Evolutionary conservation across 305 asterid species (phyloP).

Genomic region (Stenogyne calaminthoides): DNA sequence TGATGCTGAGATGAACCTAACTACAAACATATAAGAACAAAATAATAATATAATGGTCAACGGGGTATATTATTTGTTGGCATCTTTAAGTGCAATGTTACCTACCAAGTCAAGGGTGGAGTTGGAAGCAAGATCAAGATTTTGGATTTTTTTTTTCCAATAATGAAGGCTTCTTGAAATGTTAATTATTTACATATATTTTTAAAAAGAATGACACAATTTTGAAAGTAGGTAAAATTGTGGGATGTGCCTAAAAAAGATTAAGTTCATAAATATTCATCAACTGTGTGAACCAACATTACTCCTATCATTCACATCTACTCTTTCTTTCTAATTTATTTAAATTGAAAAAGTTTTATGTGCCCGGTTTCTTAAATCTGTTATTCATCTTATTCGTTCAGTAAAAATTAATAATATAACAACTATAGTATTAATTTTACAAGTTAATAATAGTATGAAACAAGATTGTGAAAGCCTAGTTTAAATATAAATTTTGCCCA

Average conservation of each 20-base stretch:
- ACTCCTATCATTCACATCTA: too few relatives aligned
- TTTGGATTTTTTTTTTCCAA: neutral
- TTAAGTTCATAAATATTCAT: neutral
- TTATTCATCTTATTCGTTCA: too few relatives aligned
- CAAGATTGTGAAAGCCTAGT: too few relatives aligned
- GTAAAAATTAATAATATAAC: too few relatives aligned
- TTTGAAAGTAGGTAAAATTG: neutral
- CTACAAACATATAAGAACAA: conserved; percentile 8
- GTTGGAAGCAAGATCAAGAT: neutral
- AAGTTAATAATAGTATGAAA: too few relatives aligned
- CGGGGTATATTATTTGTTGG: conserved; percentile 14
- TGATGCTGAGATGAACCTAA: conserved; percentile 27
- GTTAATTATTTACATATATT: neutral
- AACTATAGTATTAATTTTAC: too few relatives aligned
- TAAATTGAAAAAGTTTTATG: too few relatives aligned
- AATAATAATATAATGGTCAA: conserved; percentile 25
- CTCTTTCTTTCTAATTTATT: too few relatives aligned
- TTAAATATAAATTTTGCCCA: too few relatives aligned
- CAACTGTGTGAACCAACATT: neutral
- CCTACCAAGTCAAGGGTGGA: conserved; percentile 30
- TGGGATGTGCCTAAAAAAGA: neutral
- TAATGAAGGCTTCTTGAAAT: neutral
- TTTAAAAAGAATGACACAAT: neutral
- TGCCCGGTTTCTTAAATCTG: too few relatives aligned
- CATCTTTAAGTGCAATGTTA: conserved; percentile 26